A percentile compares a stretch with the other conserved stretches of the same genome.
phyloP scores from a whole-genome alignment of 129 eudicot genomes.

The Flaveria trinervia region DNA sequence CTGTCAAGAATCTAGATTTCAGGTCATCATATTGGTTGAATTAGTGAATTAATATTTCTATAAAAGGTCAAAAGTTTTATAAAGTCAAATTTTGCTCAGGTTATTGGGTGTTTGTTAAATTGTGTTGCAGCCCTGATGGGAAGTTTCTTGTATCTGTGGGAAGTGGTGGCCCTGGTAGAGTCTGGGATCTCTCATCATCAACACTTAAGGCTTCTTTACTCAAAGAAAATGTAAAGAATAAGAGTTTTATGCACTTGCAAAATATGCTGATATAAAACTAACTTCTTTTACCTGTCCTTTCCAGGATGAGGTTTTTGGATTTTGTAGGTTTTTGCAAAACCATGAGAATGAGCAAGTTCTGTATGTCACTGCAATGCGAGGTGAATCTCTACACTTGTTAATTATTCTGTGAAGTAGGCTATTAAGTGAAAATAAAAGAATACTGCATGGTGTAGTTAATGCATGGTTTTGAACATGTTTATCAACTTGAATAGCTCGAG shows the following conservation, averaged over 20 bases:
- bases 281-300: constrained; percentile 19
- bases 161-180: constrained; percentile 79
- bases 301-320: constrained; percentile 87
- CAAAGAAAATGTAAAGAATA: constrained; percentile 58
- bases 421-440: background rate
- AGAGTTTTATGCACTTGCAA: background rate
- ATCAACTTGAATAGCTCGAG: constrained; percentile 49
- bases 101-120: background rate
- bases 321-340: constrained; percentile 66
- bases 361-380: constrained; percentile 68
- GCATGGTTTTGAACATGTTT: constrained; percentile 10
- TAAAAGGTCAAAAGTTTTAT: background rate
- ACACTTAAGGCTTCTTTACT: constrained; percentile 64
- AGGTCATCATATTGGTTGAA: constrained; percentile 42
- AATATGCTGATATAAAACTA: constrained; percentile 5
- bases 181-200: constrained; percentile 79
- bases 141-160: constrained; percentile 86
- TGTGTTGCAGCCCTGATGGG: constrained; percentile 78
- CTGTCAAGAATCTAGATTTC: constrained; percentile 89
- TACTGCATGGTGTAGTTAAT: background rate
- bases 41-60: background rate
- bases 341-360: constrained; percentile 54
- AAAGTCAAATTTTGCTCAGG: background rate
- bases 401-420: background rate
- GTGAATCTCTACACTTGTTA: constrained; percentile 34